Base-by-base conservation (phyloP, 1,284 basidiomycete genomes). In the Rhizoctonia solani region DNA sequence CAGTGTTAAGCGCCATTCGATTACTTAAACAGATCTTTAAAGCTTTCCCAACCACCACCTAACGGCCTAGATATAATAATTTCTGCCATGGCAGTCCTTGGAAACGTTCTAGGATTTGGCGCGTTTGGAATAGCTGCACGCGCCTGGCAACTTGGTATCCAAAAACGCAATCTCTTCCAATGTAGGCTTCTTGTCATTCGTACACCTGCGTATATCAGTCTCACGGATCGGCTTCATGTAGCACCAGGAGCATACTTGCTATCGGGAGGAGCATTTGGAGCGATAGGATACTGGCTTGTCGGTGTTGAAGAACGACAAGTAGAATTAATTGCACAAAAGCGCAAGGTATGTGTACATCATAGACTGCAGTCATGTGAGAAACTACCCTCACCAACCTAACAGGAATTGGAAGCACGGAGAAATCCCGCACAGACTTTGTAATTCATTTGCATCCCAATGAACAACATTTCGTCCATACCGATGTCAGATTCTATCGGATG, bases 71-170 rank as follows among this genome's bases (percentile, higher is more conserved):
- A 37, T 29, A 58, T 9, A 55, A 19, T n/a, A n/a, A n/a, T 9
- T 55, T 25, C 53, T 56, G 65, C 46, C 69, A 79, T 77, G 77
- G 71, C 76, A 27, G 73, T 78, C 66, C 71, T 78, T 70, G 70
- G 74, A 53, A 76, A 73, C 69, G 72, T 78, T 54, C 70, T 77
- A 71, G 78, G 78, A 37, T 77, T 77, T 70, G 72, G 74, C 58
- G 75, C 76, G 44, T 78, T 79, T 70, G 78, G 78, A n/a, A 75
- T 79, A 56, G 77, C 75, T 19, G 76, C 74, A 16, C 73, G 78
- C 70, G 74, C 73, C 71, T 77, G 78, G 71, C 77, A 78, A 71
- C 73, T 79, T 32, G 76, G 76, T 13, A 54, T 79, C 42, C 77
- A 77, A 70, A 76, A 77, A 72, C 73, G 77, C 49, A 69, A 70